Percentiles rank a stretch among this genome's conserved stretches.
Evolutionary conservation across 495 filamentous ascomycete genomes (phyloP).

Genomic region (Talaromyces nanjingensis): DNA sequence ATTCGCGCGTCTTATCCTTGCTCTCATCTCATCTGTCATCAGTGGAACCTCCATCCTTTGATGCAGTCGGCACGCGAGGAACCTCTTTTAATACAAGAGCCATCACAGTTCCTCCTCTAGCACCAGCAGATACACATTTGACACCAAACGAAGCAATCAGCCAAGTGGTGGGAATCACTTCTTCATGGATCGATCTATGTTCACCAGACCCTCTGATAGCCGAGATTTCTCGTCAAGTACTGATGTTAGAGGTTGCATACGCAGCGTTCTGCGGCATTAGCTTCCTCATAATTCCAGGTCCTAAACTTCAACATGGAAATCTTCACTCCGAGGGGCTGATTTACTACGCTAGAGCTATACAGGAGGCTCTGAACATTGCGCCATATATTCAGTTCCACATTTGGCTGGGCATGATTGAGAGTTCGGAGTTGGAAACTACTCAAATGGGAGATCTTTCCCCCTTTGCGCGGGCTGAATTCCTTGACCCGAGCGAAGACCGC

Average conservation of each 20-base stretch:
- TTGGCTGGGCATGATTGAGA: conserved; percentile 69
- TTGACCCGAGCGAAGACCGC: conserved; percentile 26
- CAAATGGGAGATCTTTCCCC: conserved; percentile 51
- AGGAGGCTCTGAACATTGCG: conserved; percentile 65
- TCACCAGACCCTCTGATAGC: conserved; percentile 76
- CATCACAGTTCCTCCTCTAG: conserved; percentile 62
- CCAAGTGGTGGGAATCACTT: conserved; percentile 64
- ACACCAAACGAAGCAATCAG: conserved; percentile 64
- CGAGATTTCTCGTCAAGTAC: conserved; percentile 76
- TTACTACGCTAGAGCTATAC: conserved; percentile 80
- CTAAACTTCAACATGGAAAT: conserved; percentile 45
- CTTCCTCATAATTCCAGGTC: conserved; percentile 75
- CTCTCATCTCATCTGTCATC: conserved; percentile 51
- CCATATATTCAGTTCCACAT: conserved; percentile 74
- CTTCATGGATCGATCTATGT: conserved; percentile 85
- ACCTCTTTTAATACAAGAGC: conserved; percentile 35
- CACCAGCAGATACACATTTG: conserved; percentile 64
- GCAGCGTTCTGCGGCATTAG: conserved; percentile 88
- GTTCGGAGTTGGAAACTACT: conserved; percentile 44
- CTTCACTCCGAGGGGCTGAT: conserved; percentile 41
- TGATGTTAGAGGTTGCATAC: conserved; percentile 87
- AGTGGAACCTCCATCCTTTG: conserved; percentile 21
- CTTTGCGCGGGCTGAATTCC: conserved; percentile 49
- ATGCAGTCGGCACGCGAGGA: conserved; percentile 26
- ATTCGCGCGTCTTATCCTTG: conserved; percentile 61